Base-by-base conservation (phyloP, 2,329 filamentous ascomycete species). In the Thelonectria olida region DNA sequence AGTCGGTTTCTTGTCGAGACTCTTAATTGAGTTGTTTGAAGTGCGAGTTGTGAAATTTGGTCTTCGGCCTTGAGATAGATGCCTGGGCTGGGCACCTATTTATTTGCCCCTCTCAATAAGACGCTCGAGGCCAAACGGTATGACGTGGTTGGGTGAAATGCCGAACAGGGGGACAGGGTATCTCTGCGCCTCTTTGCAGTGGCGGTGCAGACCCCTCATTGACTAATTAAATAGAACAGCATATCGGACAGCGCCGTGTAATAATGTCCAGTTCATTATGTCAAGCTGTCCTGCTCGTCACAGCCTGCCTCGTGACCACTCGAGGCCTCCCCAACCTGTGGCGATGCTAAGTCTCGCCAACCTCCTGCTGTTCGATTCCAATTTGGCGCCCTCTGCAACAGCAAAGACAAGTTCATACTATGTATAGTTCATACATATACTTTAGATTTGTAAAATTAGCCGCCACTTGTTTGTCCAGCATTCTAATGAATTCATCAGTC, bases 121-220 rank as follows among this genome's bases (percentile, higher is more conserved):
- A 36, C 50, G 25, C 44, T 25, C 44, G n/a, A 25, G 42, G 54
- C 45, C 15, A 54, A 27, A 12, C 31, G 47, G 22, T 44, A 58
- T 52, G 55, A 58, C 55, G 55, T 58, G 55, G 48, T 58, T 58
- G 55, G 48, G 20, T 48, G 22, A 44, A n/a, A 25, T 27, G 28
- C n/a, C 23, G 55, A 58, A n/a, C 48, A 52, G 55, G 48, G 47
- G 47, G 15, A 25, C n/a, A 27, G 25, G 25, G 25, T 27, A 6
- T 12, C 15, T 34, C 55, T 58, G 55, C 48, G 55, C 49, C 55
- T 41, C 31, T 9, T 7, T 6, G 31, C 34, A 19, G 48, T 58
- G 50, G 48, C 49, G 50, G 31, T 39, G 23, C 55, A 31, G 10
- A 15, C 7, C 25, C 15, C 10, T 13, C 8, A 4, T 12, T 17